phyloP scores from a whole-genome alignment of 306 rosid genomes.

The Cucumis sativus region DNA sequence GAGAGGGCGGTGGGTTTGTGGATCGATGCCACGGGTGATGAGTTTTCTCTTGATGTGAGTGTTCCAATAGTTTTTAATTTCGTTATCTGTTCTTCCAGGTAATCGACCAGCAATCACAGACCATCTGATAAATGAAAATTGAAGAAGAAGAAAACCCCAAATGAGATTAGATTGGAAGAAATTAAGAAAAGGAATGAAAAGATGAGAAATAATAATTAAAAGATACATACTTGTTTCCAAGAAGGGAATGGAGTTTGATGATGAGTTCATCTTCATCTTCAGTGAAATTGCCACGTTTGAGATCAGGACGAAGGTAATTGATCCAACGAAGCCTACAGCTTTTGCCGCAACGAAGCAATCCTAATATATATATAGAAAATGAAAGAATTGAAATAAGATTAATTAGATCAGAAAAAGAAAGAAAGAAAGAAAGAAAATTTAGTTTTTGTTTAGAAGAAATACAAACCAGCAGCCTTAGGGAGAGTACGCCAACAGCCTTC shows the following conservation, averaged over 20 bases:
- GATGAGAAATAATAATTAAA: too few relatives aligned
- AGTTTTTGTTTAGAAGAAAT: too few relatives aligned
- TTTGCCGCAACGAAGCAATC: slow-evolving; percentile 63
- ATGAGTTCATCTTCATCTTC: slow-evolving; percentile 55
- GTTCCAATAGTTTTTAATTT: slow-evolving; percentile 67
- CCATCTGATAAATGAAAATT: slow-evolving; percentile 25
- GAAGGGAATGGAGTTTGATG: slow-evolving; percentile 51
- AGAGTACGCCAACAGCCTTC: slow-evolving; percentile 83
- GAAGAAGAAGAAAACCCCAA: not conserved
- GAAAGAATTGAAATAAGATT: not conserved
- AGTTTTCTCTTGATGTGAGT: slow-evolving; percentile 69
- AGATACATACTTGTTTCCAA: slow-evolving; percentile 43
- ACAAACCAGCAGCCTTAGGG: slow-evolving; percentile 50
- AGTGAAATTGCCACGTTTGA: slow-evolving; percentile 64
- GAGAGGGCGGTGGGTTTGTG: slow-evolving; percentile 53
- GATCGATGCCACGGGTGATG: slow-evolving; percentile 42
- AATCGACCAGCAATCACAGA: slow-evolving; percentile 56
- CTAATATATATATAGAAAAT: not conserved
- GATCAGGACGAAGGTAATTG: slow-evolving; percentile 66
- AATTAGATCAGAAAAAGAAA: not conserved
- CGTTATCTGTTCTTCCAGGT: slow-evolving; percentile 69
- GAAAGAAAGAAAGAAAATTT: too few relatives aligned
- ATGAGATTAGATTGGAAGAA: not conserved
- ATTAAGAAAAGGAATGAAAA: too few relatives aligned
- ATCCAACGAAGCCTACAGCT: slow-evolving; percentile 67